Evolutionary conservation across 768 basidiomycete species (phyloP).

Genomic region (Favolaschia claudopus): DNA sequence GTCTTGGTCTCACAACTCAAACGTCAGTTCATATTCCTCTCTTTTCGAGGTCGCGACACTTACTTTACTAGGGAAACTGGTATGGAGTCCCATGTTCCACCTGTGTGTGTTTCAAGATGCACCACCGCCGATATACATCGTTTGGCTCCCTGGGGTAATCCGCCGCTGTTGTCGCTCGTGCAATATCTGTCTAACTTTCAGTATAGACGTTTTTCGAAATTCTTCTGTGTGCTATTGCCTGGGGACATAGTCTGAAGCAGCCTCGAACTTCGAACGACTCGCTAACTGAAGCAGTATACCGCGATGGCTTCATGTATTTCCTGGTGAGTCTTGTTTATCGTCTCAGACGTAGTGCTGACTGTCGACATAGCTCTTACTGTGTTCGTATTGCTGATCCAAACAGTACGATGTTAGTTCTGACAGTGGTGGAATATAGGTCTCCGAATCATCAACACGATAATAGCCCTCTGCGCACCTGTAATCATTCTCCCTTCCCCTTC

Average conservation of each 20-base stretch:
- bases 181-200: background rate
- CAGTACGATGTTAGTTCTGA: background rate
- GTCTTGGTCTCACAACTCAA: constrained; percentile 13
- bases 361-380: constrained; percentile 1
- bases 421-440: background rate
- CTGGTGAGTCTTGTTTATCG: constrained; percentile 5
- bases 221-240: constrained; percentile 13
- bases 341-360: background rate
- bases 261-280: constrained; percentile 16
- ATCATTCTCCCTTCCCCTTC: background rate
- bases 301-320: constrained; percentile 20
- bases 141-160: constrained; percentile 23
- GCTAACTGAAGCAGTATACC: constrained; percentile 16
- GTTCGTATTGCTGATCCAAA: background rate
- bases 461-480: constrained; percentile 11
- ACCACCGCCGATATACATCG: background rate
- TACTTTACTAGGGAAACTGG: background rate
- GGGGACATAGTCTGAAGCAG: constrained; percentile 19
- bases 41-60: background rate
- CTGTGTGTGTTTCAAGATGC: constrained; percentile 8
- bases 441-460: constrained; percentile 21
- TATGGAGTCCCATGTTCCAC: background rate
- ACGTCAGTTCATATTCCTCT: background rate
- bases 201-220: constrained; percentile 17
- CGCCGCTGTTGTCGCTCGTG: background rate